Evolutionary conservation across 768 basidiomycete genomes (phyloP).

Genomic region (Rhodotorula paludigena): DNA sequence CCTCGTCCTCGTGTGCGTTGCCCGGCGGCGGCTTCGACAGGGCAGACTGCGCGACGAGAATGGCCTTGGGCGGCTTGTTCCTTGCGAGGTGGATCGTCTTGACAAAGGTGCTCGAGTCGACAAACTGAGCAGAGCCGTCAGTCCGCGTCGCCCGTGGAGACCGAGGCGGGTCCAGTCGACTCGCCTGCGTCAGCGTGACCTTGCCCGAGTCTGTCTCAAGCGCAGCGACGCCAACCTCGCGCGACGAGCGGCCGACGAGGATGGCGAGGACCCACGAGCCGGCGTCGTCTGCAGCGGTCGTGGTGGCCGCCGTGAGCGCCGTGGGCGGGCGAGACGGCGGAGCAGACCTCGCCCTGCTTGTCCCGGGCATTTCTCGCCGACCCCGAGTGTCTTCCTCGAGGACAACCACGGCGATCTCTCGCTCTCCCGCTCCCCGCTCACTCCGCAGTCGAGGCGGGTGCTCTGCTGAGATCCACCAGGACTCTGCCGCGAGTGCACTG

Average conservation of each 20-base stretch:
- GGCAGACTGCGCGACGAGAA: slow-evolving; percentile 73
- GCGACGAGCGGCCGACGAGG: slow-evolving; percentile 44
- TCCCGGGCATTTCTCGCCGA: neutral
- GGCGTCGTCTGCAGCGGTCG: neutral
- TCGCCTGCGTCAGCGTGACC: slow-evolving; percentile 75
- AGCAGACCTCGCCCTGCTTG: neutral
- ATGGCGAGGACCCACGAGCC: slow-evolving; percentile 26
- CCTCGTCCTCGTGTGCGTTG: slow-evolving; percentile 40
- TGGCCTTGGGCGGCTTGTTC: slow-evolving; percentile 62
- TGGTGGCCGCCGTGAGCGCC: neutral
- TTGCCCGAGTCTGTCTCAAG: slow-evolving; percentile 73
- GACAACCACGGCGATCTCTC: neutral
- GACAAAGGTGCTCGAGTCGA: slow-evolving; percentile 81
- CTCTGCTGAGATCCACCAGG: no score
- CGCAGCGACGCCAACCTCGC: slow-evolving; percentile 81
- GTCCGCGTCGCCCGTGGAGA: neutral
- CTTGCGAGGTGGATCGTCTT: slow-evolving; percentile 84
- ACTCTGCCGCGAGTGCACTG: neutral
- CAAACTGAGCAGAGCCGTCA: slow-evolving; percentile 54
- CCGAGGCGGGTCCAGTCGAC: no score
- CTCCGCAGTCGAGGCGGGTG: no score
- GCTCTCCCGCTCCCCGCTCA: neutral
- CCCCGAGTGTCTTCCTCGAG: no score
- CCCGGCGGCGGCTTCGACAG: slow-evolving; percentile 23
- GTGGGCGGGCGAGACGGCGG: slow-evolving; percentile 8